phyloP scores from a whole-genome alignment of 768 basidiomycete genomes.

The Podaxis sp. region DNA sequence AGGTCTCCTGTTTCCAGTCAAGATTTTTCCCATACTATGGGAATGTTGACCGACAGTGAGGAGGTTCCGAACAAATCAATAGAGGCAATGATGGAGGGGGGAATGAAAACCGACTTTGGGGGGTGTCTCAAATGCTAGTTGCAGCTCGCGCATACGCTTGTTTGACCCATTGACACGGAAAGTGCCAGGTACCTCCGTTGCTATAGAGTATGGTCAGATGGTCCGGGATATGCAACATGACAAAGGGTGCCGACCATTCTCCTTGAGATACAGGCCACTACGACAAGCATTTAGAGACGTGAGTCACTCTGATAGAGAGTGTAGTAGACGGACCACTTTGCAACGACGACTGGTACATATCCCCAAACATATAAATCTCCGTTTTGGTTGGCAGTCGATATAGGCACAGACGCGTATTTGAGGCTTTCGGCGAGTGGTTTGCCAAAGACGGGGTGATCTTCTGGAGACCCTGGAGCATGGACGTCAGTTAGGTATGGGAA shows the following conservation, averaged over 20 bases:
- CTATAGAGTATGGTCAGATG: constrained; percentile 27
- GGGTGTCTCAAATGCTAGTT: constrained; percentile 83
- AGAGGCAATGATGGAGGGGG: neutral
- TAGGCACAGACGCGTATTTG: constrained; percentile 86
- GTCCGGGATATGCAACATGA: neutral
- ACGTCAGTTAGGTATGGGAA: neutral
- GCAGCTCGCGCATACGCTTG: constrained; percentile 94
- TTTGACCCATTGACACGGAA: constrained; percentile 96
- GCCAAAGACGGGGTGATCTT: constrained; percentile 61
- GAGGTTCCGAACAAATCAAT: constrained; percentile 1
- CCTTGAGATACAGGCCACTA: constrained; percentile 92
- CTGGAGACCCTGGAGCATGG: constrained; percentile 12
- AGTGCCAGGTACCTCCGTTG: constrained; percentile 88
- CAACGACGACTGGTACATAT: constrained; percentile 94
- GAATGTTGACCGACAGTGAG: constrained; percentile 1
- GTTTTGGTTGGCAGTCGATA: constrained; percentile 80
- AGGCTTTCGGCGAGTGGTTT: constrained; percentile 81
- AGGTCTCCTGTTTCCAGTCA: constrained; percentile 83
- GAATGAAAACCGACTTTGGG: constrained; percentile 57
- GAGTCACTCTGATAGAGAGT: constrained; percentile 6
- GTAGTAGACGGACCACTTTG: constrained; percentile 74
- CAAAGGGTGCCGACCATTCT: constrained; percentile 58
- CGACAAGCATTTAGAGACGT: constrained; percentile 10
- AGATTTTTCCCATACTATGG: constrained; percentile 87
- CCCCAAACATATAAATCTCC: constrained; percentile 91